Evolutionary conservation across 495 filamentous ascomycete species (phyloP), one percentile per base, ranked within the genome.

Genomic region (Podospora conica): DNA sequence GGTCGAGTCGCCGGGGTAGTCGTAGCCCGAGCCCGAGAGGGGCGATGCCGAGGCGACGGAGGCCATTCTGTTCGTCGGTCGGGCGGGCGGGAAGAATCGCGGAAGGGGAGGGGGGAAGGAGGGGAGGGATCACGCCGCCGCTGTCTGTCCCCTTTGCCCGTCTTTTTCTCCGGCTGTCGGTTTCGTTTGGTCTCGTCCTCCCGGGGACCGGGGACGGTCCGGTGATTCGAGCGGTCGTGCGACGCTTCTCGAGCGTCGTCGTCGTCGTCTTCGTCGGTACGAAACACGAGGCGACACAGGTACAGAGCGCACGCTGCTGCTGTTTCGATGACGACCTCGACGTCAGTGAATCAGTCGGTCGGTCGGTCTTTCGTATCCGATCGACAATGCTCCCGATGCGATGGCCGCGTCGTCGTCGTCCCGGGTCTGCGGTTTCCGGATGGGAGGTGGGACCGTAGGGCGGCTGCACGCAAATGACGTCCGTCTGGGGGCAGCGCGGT

Each of bases 21-120:
- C 72, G 69, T 73, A 75, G 25, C 55, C 65, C 10, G 74, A 72
- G 23, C 69, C 60, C 22, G 74, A 74, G 9, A 75, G 74, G 10
- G 70, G 55, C 59, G 65, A 66, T 15, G 70, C 69, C n/a, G 70
- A 70, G 27, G 66, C 68, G 10, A 76, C 74, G 6, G 74, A 78
- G 3, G 76, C 74, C 73, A 76, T 61, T 22, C 21, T 3, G 9
- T 15, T 33, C 12, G 5, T 21, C 40, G 24, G 22, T 53, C 31
- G n/a, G 27, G 21, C 3, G n/a, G 21, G 20, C 25, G 60, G 23
- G 18, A 53, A 23, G 18, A 48, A n/a, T 48, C n/a, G n/a, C n/a
- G n/a, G n/a, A n/a, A n/a, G n/a, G 40, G 4, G 40, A n/a, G 15
- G 33, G 33, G 12, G 12, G 40, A n/a, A n/a, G 7, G 18, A n/a